Evolutionary conservation across 768 basidiomycete species (phyloP), one percentile per base, ranked within the genome.

Genomic region (Saitozyma sp.): DNA sequence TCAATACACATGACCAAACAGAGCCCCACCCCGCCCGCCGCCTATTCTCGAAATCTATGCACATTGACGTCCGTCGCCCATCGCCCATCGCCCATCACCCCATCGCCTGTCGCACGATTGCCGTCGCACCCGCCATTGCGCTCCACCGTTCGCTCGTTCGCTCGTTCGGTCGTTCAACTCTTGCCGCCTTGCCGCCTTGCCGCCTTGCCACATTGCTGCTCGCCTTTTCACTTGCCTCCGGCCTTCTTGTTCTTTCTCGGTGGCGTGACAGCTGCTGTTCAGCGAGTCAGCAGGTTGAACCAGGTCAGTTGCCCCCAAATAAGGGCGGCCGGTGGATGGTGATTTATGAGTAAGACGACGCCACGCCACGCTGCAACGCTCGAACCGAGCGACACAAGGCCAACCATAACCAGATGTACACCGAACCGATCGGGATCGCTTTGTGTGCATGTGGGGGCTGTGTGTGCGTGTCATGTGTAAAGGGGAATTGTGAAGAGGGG

Each of bases 241-340:
- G 92, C 93, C 87, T 94, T 94, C 89, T 93, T 95, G 82, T 88
- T 88, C 85, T 95, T 96, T 81, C 94, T 90, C 65, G 94, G 94
- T 66, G 93, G 93, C 68, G 94, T 97, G 71, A 94, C 89, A 6
- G 90, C 91, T 49, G 68, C 69, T 67, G 54, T 45, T 16, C 29
- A 9, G 38, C 39, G 10, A 37, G 48, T 57, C 63, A 61, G 41
- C 52, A 37, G 81, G 13, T 19, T 38, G 11, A 51, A 19, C 16
- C 53, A 13, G 45, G n/a, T 8, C 40, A 16, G 29, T 29, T 29
- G 19, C 42, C 39, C 16, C n/a, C n/a, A 38, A 16, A 53, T 43
- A 54, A 16, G 7, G 49, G n/a, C 9, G 48, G 49, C 45, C 58
- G 14, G 29, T 14, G 11, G 41, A 49, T 16, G 29, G 39, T n/a